phyloP scores from a whole-genome alignment of 2,329 filamentous ascomycete genomes.

The Arthroderma sp. region DNA sequence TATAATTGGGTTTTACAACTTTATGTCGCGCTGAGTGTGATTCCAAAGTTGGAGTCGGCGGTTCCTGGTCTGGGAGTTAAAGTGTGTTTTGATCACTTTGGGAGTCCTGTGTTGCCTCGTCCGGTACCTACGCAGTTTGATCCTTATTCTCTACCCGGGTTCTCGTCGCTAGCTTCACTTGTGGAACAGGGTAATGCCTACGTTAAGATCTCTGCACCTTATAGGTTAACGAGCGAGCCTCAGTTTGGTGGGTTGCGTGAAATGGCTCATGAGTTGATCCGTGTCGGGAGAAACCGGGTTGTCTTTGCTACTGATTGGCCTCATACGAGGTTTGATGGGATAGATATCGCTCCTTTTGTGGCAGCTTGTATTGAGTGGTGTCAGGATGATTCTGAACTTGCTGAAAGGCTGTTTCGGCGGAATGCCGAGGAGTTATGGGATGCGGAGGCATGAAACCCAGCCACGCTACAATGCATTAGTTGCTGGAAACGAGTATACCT shows the following conservation, averaged over 20 bases:
- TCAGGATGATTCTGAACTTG: slow-evolving; percentile 30
- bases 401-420: slow-evolving; percentile 39
- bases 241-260: slow-evolving; percentile 35
- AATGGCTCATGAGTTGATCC: slow-evolving; percentile 38
- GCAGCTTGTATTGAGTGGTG: slow-evolving; percentile 43
- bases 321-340: slow-evolving; percentile 46
- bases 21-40: slow-evolving; percentile 41
- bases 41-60: slow-evolving; percentile 37
- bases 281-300: slow-evolving; percentile 31
- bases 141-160: slow-evolving; percentile 38
- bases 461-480: no score
- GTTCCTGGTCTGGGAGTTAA: slow-evolving; percentile 38
- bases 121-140: slow-evolving; percentile 14
- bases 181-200: slow-evolving; percentile 38
- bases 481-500: no score
- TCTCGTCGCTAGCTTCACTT: slow-evolving; percentile 36
- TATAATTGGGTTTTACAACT: slow-evolving; percentile 46
- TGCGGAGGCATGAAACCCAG: background rate
- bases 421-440: slow-evolving; percentile 44
- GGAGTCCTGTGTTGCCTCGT: slow-evolving; percentile 31
- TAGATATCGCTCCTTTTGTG: slow-evolving; percentile 44
- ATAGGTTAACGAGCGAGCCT: slow-evolving; percentile 38
- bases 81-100: slow-evolving; percentile 49
- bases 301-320: slow-evolving; percentile 54
- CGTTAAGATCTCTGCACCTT: slow-evolving; percentile 47